Evolutionary conservation across 2,329 filamentous ascomycete genomes (phyloP).

Genomic region (Phialophora macrospora): DNA sequence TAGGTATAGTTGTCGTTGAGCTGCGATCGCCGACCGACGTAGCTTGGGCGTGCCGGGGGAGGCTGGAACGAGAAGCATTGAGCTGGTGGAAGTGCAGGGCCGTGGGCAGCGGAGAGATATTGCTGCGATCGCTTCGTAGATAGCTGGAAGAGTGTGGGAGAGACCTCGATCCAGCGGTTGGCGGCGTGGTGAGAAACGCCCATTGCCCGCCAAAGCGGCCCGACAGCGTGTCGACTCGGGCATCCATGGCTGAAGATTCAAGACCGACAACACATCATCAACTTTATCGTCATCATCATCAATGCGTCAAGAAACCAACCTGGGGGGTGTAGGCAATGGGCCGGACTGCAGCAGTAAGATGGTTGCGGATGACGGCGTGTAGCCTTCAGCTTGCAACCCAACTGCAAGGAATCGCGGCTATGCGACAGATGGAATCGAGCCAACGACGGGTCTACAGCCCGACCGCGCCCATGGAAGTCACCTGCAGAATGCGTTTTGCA

Average conservation of each 20-base stretch:
- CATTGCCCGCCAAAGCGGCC: constrained; percentile 39
- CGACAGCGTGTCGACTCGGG: constrained; percentile 38
- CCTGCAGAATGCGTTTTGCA: background rate
- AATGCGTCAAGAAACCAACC: constrained; percentile 13
- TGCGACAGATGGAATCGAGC: constrained; percentile 8
- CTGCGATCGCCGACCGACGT: constrained; percentile 36
- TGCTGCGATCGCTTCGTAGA: constrained; percentile 38
- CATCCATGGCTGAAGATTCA: constrained; percentile 32
- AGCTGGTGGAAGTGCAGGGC: constrained; percentile 34
- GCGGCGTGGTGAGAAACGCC: constrained; percentile 36
- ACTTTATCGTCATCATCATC: background rate
- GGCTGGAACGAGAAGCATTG: constrained; percentile 37
- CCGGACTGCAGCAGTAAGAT: constrained; percentile 9
- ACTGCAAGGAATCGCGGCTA: constrained; percentile 18
- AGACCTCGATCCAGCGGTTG: constrained; percentile 35
- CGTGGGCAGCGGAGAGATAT: constrained; percentile 34
- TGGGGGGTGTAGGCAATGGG: constrained; percentile 13
- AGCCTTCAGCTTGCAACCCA: constrained; percentile 18
- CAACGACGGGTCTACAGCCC: constrained; percentile 17
- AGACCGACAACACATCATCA: constrained; percentile 35
- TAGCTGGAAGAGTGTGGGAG: constrained; percentile 38
- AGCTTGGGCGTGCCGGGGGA: constrained; percentile 31
- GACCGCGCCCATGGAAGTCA: constrained; percentile 12
- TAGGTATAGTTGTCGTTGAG: constrained; percentile 42
- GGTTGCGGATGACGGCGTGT: constrained; percentile 15